Percentiles rank a stretch among this genome's conserved stretches.
phyloP scores from a whole-genome alignment of 106 monocot genomes.

The Vanilla planifolia region DNA sequence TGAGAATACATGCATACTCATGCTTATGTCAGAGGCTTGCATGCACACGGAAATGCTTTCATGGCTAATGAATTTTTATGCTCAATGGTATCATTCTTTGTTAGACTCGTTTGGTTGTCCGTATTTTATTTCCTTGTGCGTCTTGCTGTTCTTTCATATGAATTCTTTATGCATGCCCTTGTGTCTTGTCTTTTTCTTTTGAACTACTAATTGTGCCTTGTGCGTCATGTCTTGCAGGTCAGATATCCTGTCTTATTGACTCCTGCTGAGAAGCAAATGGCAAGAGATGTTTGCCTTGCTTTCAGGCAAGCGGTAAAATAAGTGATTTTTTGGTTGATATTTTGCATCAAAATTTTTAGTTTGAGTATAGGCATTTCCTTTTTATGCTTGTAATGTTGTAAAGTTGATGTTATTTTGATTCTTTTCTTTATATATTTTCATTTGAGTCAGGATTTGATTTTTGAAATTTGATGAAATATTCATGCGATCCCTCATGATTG shows the following conservation, averaged over 20 bases:
- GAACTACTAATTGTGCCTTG: neutral
- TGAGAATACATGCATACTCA: constrained; percentile 1
- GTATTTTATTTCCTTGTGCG: neutral
- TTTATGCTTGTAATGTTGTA: too few species aligned
- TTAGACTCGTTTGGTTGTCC: neutral
- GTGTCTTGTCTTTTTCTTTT: neutral
- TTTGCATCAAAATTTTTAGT: neutral
- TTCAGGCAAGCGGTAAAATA: constrained; percentile 80
- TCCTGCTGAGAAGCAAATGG: constrained; percentile 97
- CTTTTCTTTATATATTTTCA: too few species aligned
- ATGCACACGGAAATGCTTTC: neutral
- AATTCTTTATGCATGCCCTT: neutral
- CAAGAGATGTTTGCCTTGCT: constrained; percentile 88
- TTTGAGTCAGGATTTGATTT: too few species aligned
- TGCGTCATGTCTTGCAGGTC: constrained; percentile 38
- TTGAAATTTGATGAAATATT: too few species aligned
- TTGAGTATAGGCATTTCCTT: neutral
- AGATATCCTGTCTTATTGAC: constrained; percentile 94
- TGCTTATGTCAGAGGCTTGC: neutral
- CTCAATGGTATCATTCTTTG: neutral
- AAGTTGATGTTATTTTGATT: too few species aligned
- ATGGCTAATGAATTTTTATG: neutral
- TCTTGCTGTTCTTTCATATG: neutral
- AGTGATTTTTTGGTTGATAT: neutral
- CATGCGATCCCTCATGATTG: too few species aligned